phyloP scores from a whole-genome alignment of 2,329 filamentous ascomycete genomes.

The Sporothrix inflata region DNA sequence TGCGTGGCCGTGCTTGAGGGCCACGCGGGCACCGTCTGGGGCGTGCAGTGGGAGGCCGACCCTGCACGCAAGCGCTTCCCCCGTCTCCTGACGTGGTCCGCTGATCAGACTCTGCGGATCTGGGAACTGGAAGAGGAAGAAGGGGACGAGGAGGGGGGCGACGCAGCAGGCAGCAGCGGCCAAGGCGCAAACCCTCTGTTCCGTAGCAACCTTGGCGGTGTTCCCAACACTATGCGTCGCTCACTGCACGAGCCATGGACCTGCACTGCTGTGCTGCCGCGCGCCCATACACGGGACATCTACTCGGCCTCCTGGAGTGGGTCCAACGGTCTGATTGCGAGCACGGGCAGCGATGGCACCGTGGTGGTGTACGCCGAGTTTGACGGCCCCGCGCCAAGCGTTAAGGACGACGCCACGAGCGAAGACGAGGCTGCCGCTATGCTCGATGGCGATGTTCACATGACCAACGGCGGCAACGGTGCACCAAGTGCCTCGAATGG shows the following conservation, averaged over 20 bases:
- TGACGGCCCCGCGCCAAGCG: neutral
- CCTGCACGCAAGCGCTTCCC: slow-evolving; percentile 51
- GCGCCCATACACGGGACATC: slow-evolving; percentile 75
- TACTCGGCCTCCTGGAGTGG: slow-evolving; percentile 87
- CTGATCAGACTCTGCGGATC: slow-evolving; percentile 77
- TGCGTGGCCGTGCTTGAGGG: slow-evolving; percentile 81
- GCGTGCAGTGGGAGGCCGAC: slow-evolving; percentile 69
- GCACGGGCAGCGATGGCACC: slow-evolving; percentile 82
- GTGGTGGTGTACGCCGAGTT: slow-evolving; percentile 77
- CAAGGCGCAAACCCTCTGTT: slow-evolving; percentile 35
- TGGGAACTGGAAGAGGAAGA: slow-evolving; percentile 70
- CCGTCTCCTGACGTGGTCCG: slow-evolving; percentile 79
- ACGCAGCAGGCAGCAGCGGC: slow-evolving; percentile 34
- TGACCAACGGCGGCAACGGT: slow-evolving; percentile 20
- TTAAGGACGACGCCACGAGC: neutral
- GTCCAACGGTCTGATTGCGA: slow-evolving; percentile 77
- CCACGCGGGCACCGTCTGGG: slow-evolving; percentile 89
- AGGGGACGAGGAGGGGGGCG: slow-evolving; percentile 36
- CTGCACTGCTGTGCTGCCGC: slow-evolving; percentile 75
- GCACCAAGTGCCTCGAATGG: slow-evolving; percentile 7
- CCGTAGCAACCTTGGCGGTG: slow-evolving; percentile 56
- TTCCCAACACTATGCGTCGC: slow-evolving; percentile 89
- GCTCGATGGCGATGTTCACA: slow-evolving; percentile 31
- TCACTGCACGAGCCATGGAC: slow-evolving; percentile 81
- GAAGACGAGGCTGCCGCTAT: slow-evolving; percentile 29